These are phyloP conservation scores for Byssochlamys sp. DNA, from an alignment of 2,329 filamentous ascomycete genomes.

Conservation along the genomic window DNA sequence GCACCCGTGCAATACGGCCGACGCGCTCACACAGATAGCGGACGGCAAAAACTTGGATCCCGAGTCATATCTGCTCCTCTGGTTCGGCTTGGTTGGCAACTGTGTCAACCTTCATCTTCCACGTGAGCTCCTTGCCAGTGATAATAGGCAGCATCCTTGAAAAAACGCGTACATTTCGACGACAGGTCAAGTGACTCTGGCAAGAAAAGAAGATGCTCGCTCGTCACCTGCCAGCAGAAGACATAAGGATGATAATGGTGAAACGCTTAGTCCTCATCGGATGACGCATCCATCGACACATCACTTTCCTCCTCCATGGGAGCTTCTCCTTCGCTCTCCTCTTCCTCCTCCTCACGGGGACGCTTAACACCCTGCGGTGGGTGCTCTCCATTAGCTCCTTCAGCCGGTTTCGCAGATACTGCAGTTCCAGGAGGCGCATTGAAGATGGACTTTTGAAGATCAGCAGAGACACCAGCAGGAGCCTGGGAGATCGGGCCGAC, in stretches of 20 bases:
- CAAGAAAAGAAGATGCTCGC: conserved; percentile 5
- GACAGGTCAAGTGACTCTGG: conserved; percentile 1
- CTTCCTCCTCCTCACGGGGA: conserved; percentile 54
- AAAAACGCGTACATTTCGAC: conserved; percentile 6
- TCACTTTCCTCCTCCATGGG: conserved; percentile 60
- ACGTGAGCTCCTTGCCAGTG: conserved; percentile 46
- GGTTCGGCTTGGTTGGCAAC: conserved; percentile 78
- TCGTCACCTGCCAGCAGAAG: conserved; percentile 3
- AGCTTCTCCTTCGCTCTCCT: conserved; percentile 43
- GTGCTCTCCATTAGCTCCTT: conserved; percentile 35
- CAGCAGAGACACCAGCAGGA: conserved; percentile 55
- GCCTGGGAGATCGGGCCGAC: conserved; percentile 53
- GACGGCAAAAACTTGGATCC: conserved; percentile 28
- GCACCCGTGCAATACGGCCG: conserved; percentile 81
- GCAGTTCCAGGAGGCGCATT: conserved; percentile 46
- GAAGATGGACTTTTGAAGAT: conserved; percentile 72
- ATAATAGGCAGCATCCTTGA: conserved; percentile 12
- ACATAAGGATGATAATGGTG: neutral
- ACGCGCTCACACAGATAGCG: conserved; percentile 62
- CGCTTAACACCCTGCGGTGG: conserved; percentile 56
- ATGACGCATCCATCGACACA: conserved; percentile 60
- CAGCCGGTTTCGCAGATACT: conserved; percentile 41
- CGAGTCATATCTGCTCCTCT: conserved; percentile 69
- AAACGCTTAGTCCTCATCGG: conserved; percentile 56
- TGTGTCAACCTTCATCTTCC: conserved; percentile 72